Conservation (phyloP, 805 yeast species). For the Peterozyma toletana region DNA sequence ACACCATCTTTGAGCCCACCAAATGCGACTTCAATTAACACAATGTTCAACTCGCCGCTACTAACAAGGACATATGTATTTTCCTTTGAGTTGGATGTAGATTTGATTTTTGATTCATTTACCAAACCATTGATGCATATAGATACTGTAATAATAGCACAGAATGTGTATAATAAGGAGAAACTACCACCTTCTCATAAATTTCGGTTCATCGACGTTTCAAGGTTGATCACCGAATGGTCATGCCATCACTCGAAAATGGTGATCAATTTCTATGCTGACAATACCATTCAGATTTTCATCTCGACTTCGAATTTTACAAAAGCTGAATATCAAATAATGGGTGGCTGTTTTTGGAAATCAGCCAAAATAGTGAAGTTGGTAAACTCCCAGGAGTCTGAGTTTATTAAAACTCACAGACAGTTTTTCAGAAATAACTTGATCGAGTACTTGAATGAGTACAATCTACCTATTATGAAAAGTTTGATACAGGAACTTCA, state of each 20-base stretch:
- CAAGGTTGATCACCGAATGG: conserved; percentile 24
- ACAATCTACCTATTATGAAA: conserved; percentile 23
- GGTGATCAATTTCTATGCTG: conserved; percentile 49
- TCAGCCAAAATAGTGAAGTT: conserved; percentile 3
- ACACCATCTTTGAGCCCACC: conserved; percentile 4
- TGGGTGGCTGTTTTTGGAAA: conserved; percentile 8
- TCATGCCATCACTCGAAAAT: conserved; percentile 61
- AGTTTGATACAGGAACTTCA: conserved; percentile 22
- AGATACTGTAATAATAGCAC: conserved; percentile 22
- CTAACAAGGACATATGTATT: conserved; percentile 4
- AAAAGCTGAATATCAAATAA: conserved; percentile 38
- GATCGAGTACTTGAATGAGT: conserved; percentile 34
- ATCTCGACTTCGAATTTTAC: conserved; percentile 58
- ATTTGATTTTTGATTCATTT: conserved; percentile 13
- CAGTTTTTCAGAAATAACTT: conserved; percentile 39
- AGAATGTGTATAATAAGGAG: conserved; percentile 26
- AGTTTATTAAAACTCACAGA: conserved; percentile 11
- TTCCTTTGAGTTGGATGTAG: conserved; percentile 15
- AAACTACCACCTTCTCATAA: conserved; percentile 11
- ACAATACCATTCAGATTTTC: conserved; percentile 39
- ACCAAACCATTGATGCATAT: conserved; percentile 1
- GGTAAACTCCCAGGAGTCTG: conserved; percentile 1
- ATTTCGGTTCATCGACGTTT: conserved; percentile 18
- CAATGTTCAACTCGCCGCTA: conserved; percentile 2
- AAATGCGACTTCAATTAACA: not conserved